These are phyloP conservation scores for Cryptococcus sp. DNA, from an alignment of 1,284 basidiomycete species.

Conservation along the genomic window DNA sequence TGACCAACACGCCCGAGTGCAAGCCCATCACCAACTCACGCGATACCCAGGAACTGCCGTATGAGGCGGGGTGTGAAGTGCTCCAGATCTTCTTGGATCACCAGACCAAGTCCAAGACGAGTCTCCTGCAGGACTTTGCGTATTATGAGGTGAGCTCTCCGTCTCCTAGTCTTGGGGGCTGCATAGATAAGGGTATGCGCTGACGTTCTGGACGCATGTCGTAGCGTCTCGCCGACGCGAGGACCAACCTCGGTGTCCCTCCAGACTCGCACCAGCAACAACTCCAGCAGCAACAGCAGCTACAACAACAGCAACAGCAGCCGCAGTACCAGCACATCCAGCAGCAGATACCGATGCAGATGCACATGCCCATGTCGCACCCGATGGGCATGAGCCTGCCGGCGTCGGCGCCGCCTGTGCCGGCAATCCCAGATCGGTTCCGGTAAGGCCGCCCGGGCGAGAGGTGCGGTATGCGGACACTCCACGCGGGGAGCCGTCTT, in stretches of 20 bases:
- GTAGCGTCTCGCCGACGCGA: neutral
- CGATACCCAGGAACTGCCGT: slow-evolving; percentile 72
- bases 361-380: slow-evolving; percentile 8
- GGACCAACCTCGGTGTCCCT: neutral
- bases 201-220: slow-evolving; percentile 17
- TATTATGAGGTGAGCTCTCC: slow-evolving; percentile 72
- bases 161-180: neutral
- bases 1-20: slow-evolving; percentile 88
- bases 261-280: neutral
- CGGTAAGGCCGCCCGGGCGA: slow-evolving; percentile 6
- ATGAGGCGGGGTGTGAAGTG: slow-evolving; percentile 92
- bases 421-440: slow-evolving; percentile 25
- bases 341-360: slow-evolving; percentile 6
- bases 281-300: neutral
- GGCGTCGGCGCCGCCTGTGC: slow-evolving; percentile 22
- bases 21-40: slow-evolving; percentile 91
- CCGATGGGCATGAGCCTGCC: slow-evolving; percentile 1
- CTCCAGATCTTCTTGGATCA: slow-evolving; percentile 88
- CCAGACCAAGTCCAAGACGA: slow-evolving; percentile 71
- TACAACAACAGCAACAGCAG: neutral
- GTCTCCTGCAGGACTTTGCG: slow-evolving; percentile 86
- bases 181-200: slow-evolving; percentile 3
- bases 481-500: no score
- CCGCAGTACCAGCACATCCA: neutral
- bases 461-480: no score